These are phyloP conservation scores for Boletus fagicola DNA, from an alignment of 768 basidiomycete species.

Conservation along the genomic window DNA sequence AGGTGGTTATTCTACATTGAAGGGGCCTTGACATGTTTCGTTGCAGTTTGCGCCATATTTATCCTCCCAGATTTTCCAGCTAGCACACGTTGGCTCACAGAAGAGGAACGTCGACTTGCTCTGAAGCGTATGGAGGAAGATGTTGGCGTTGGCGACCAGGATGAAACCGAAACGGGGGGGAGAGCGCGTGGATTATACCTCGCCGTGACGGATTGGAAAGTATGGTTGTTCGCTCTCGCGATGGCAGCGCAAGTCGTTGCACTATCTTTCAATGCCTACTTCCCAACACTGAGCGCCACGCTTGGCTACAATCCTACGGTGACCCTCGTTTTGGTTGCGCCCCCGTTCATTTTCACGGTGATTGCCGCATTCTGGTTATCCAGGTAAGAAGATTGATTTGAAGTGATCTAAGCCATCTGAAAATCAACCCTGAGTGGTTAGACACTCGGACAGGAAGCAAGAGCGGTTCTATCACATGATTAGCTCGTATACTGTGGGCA, in stretches of 20 bases:
- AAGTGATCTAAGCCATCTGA: not conserved
- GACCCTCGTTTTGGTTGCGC: conserved; percentile 72
- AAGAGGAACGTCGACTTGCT: conserved; percentile 46
- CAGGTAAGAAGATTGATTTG: conserved; percentile 35
- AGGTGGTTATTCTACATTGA: conserved; percentile 52
- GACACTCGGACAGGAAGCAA: conserved; percentile 65
- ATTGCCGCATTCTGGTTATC: conserved; percentile 52
- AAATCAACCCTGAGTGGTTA: conserved; percentile 19
- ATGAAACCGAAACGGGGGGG: conserved; percentile 42
- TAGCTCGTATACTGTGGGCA: conserved; percentile 50
- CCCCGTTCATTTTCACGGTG: conserved; percentile 66
- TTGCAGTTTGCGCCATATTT: conserved; percentile 45
- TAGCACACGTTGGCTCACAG: conserved; percentile 37
- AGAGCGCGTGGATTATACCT: conserved; percentile 48
- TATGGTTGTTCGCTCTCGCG: conserved; percentile 74
- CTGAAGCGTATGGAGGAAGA: conserved; percentile 63
- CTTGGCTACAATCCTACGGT: conserved; percentile 63
- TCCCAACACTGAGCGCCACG: conserved; percentile 73
- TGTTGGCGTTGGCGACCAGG: conserved; percentile 54
- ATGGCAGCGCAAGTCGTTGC: conserved; percentile 39
- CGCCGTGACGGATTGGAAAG: conserved; percentile 75
- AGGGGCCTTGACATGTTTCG: conserved; percentile 43
- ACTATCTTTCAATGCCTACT: conserved; percentile 77
- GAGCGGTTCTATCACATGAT: conserved; percentile 76
- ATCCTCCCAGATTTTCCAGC: conserved; percentile 51